Evolutionary conservation across 163 green algal species (phyloP), one percentile per base, ranked within the genome.

Genomic region (Scenedesmus sp.): DNA sequence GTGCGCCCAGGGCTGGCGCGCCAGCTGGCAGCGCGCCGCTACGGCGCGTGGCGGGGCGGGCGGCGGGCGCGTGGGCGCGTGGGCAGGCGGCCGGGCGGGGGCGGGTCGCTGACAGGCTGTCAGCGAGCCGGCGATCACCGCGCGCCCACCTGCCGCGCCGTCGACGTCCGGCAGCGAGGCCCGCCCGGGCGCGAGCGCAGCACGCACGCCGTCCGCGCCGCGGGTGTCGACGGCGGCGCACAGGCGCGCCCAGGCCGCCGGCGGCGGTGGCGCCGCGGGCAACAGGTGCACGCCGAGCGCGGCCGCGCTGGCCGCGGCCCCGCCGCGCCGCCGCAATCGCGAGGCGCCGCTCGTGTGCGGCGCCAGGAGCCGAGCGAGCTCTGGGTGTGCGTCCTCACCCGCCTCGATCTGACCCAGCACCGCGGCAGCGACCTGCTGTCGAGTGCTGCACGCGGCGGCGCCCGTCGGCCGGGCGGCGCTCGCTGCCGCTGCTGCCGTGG

Each of bases 11-110:
- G 62, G 36, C 15, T 69, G 63, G 3, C 74, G 62, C 1, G 48
- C 50, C 20, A 81, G 63, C 47, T 75, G 62, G 53, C 74, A 81
- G 51, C 58, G 62, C 4, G 74, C 39, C 42, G 26, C 50, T 81
- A 22, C 47, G 57, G 5, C 42, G 5, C 4, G 20, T n/a, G n/a
- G n/a, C n/a, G n/a, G n/a, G n/a, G n/a, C n/a, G n/a, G n/a, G n/a
- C n/a, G n/a, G n/a, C n/a, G n/a, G n/a, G n/a, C n/a, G n/a, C n/a
- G 24, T 58, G 50, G 50, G 50, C 18, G 50, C 4, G 50, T 58
- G 18, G 4, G 50, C 4, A 58, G 22, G 4, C 18, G 18, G 6
- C 10, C 6, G 50, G 5, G 18, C 50, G 22, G 18, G 24, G 57
- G 10, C 10, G 57, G 9, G 36, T 17, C 39, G 33, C 11, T 44